These are phyloP conservation scores for Naematelia encephala DNA, from an alignment of 768 basidiomycete genomes.

Conservation along the genomic window DNA sequence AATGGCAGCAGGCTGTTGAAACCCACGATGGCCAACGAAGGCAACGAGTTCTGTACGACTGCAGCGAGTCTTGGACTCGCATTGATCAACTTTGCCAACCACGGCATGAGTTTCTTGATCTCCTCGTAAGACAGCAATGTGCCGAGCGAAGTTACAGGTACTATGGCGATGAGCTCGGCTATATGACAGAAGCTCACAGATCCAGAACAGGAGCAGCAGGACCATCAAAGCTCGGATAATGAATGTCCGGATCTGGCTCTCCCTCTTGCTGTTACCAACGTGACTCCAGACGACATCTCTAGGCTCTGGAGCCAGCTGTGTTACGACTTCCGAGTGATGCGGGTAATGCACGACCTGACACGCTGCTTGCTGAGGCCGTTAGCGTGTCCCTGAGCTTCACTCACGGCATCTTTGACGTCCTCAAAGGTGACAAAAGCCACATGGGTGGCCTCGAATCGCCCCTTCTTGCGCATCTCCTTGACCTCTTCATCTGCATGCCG, in stretches of 20 bases:
- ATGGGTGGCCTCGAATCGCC: constrained; percentile 75
- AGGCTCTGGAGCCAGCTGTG: constrained; percentile 82
- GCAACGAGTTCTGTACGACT: constrained; percentile 90
- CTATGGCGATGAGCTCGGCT: constrained; percentile 31
- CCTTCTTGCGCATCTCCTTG: constrained; percentile 63
- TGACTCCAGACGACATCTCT: constrained; percentile 94
- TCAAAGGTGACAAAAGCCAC: constrained; percentile 95
- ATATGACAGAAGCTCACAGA: constrained; percentile 47
- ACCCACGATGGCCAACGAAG: constrained; percentile 81
- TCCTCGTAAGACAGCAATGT: constrained; percentile 86
- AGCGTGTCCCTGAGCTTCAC: constrained; percentile 40
- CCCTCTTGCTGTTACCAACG: constrained; percentile 64
- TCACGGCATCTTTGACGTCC: constrained; percentile 84
- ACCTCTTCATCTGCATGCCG: constrained; percentile 78
- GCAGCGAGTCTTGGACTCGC: constrained; percentile 64
- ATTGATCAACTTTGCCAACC: constrained; percentile 81
- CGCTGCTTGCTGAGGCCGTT: constrained; percentile 64
- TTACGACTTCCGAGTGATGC: constrained; percentile 63
- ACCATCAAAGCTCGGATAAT: constrained; percentile 68
- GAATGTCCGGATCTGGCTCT: constrained; percentile 64
- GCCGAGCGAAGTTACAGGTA: constrained; percentile 84
- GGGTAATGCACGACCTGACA: constrained; percentile 76
- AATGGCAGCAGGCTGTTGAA: constrained; percentile 88
- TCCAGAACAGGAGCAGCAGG: constrained; percentile 82
- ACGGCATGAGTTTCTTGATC: constrained; percentile 84